phyloP scores from a whole-genome alignment of 768 basidiomycete genomes.

The Suillus placidus region DNA sequence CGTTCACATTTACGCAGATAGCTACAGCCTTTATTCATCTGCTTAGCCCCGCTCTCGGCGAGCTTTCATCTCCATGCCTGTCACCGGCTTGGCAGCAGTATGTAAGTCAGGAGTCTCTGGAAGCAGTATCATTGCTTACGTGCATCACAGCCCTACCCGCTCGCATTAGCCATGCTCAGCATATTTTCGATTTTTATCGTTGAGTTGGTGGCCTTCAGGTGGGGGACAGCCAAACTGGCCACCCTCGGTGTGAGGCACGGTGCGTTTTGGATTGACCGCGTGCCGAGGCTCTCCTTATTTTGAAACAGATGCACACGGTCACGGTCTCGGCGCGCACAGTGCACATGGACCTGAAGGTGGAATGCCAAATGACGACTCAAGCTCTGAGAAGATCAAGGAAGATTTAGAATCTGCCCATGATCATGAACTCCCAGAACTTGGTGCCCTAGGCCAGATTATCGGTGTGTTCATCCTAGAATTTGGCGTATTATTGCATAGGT shows the following conservation, averaged over 20 bases:
- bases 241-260: conserved; percentile 67
- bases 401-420: conserved; percentile 34
- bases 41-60: conserved; percentile 72
- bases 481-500: conserved; percentile 88
- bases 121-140: background rate
- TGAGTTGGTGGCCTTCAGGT: conserved; percentile 86
- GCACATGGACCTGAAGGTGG: conserved; percentile 70
- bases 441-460: conserved; percentile 68
- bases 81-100: conserved; percentile 70
- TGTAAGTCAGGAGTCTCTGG: conserved; percentile 44
- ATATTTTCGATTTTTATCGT: conserved; percentile 84
- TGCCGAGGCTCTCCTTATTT: conserved; percentile 2
- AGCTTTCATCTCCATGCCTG: conserved; percentile 72
- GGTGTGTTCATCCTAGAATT: conserved; percentile 94
- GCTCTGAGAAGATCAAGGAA: conserved; percentile 18
- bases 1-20: conserved; percentile 49
- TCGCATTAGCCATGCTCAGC: conserved; percentile 79
- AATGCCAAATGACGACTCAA: conserved; percentile 18
- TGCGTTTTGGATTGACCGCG: conserved; percentile 27
- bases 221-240: conserved; percentile 74
- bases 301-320: conserved; percentile 64
- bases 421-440: conserved; percentile 37
- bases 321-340: conserved; percentile 58
- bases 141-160: conserved; percentile 67
- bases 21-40: conserved; percentile 91